phyloP scores from a whole-genome alignment of 805 yeast species.

The Myxozyma sirexii region DNA sequence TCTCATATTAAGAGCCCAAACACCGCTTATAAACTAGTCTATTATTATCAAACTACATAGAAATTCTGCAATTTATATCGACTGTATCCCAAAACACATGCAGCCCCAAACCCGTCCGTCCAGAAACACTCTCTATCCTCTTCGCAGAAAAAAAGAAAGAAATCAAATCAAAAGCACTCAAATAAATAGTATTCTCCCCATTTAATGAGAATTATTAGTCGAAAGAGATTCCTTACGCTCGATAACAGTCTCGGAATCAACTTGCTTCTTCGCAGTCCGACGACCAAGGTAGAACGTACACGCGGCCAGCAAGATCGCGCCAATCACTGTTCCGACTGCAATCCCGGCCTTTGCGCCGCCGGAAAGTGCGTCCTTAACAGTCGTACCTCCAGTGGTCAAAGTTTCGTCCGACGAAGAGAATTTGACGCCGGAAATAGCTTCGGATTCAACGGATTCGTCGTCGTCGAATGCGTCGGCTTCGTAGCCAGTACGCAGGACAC shows the following conservation, averaged over 20 bases:
- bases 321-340: constrained; percentile 14
- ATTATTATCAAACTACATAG: too few species aligned
- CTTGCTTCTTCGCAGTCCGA: neutral
- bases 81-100: too few species aligned
- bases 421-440: constrained; percentile 12
- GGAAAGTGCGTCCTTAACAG: neutral
- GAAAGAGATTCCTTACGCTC: constrained; percentile 6
- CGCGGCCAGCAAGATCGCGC: constrained; percentile 11
- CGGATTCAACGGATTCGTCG: constrained; percentile 4
- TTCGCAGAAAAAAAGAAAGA: too few species aligned
- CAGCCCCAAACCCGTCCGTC: too few species aligned
- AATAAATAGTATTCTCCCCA: neutral
- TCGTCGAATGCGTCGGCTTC: constrained; percentile 10
- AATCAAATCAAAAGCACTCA: neutral
- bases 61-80: too few species aligned
- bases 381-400: neutral
- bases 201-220: neutral
- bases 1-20: too few species aligned
- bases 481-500: neutral
- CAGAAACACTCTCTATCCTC: too few species aligned
- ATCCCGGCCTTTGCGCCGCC: constrained; percentile 19
- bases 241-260: neutral
- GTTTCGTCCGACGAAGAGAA: constrained; percentile 3
- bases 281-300: constrained; percentile 10
- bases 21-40: too few species aligned